A percentile compares a stretch with the other conserved stretches of the same genome.
Conservation (phyloP, 495 filamentous ascomycete genomes). For the Penicillium goetzii region DNA sequence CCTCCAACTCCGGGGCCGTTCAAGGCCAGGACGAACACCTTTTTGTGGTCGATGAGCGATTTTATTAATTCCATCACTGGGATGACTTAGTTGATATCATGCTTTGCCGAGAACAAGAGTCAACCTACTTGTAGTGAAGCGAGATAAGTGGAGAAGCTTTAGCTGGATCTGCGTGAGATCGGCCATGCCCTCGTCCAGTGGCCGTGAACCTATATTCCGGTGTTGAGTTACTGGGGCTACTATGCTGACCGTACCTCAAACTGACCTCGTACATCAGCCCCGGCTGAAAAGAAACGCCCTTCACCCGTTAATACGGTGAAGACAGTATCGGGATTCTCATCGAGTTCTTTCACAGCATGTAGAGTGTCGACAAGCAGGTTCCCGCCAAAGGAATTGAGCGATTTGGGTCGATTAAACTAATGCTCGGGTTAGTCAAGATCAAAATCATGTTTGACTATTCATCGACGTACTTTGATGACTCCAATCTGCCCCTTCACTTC, state of each 20-base stretch:
- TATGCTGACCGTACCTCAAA: no score
- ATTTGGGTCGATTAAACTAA: slow-evolving; percentile 18
- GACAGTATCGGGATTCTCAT: slow-evolving; percentile 22
- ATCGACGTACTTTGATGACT: slow-evolving; percentile 24
- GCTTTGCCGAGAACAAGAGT: not conserved
- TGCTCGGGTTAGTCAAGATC: not conserved
- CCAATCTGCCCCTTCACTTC: slow-evolving; percentile 25
- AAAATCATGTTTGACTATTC: not conserved
- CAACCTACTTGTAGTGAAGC: not conserved
- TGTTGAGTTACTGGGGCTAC: not conserved
- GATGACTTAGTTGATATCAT: not conserved
- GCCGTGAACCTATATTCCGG: not conserved
- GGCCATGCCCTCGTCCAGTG: not conserved
- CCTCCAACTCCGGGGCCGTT: slow-evolving; percentile 29
- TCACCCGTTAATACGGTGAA: slow-evolving; percentile 31
- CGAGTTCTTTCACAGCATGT: slow-evolving; percentile 25
- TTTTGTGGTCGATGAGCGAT: slow-evolving; percentile 18
- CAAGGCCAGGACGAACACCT: slow-evolving; percentile 27
- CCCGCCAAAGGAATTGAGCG: slow-evolving; percentile 21
- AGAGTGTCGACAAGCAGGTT: slow-evolving; percentile 23
- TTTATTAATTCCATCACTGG: slow-evolving; percentile 6
- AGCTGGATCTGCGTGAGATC: slow-evolving; percentile 2
- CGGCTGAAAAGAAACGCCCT: slow-evolving; percentile 32
- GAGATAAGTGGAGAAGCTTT: not conserved
- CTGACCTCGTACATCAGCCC: slow-evolving; percentile 22